Base-by-base conservation (phyloP, 805 yeast species). In the Pichia membranifaciens region DNA sequence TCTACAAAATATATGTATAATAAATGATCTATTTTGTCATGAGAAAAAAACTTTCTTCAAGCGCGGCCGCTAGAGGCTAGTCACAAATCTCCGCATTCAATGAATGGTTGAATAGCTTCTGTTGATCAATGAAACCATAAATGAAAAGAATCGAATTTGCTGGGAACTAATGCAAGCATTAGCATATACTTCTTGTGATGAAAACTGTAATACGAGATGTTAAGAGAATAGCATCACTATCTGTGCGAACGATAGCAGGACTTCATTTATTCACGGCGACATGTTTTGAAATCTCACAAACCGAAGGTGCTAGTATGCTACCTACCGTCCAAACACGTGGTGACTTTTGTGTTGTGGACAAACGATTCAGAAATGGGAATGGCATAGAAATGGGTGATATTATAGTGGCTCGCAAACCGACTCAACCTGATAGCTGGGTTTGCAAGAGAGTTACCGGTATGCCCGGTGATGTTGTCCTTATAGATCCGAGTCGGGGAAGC, bases 381-480 rank as follows among this genome's bases (percentile, higher is more conserved):
- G 72, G 72, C n/a, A 61, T 88, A 5, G 63, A 74, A 38, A 77
- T 83, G 54, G 99, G 99, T 0, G 99, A 93, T 60, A 75, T 91
- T 47, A 76, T 93, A 2, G 93, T 91, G 33, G 90, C 95, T 2
- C 67, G 77, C 28, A 93, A 93, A 62, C 99, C 99, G 1, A 86
- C 95, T 2, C 90, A 85, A 54, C 95, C 96, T 0, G 73, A 74
- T 17, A 86, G 82, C 57, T 70, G 95, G 47, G 95, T 93, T 2
- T 93, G 99, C 60, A 93, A 93, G 59, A 73, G 99, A 47, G 82
- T 93, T 20, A 83, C 96, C 0, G 99, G 98, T 0, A 84, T 91
- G 95, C 95, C 97, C 0, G 98, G 98, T 1, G 98, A 91, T 68
- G 60, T 82, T 16, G 78, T 93, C 3, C 62, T 84, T 45, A 73